These are phyloP conservation scores for Serendipita sp. DNA, from an alignment of 1,284 basidiomycete species.

Conservation along the genomic window DNA sequence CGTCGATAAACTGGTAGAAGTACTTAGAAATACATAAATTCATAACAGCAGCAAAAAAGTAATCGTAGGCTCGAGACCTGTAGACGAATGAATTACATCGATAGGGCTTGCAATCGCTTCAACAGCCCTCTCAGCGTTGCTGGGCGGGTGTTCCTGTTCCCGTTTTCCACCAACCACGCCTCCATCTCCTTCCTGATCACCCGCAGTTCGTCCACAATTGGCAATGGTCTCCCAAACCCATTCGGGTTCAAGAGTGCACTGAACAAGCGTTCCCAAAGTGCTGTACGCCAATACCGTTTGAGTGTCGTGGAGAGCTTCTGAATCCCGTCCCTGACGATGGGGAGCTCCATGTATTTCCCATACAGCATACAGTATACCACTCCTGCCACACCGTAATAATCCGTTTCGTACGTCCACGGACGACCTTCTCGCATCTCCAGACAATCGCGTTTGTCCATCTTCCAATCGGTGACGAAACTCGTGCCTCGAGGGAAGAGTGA, in stretches of 20 bases:
- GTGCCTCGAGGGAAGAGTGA: conserved; percentile 64
- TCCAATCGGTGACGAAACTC: conserved; percentile 79
- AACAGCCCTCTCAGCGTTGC: neutral
- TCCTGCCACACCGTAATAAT: conserved; percentile 89
- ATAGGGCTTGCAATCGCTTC: conserved; percentile 2
- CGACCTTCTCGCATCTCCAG: conserved; percentile 70
- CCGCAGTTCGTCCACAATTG: conserved; percentile 55
- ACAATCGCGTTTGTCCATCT: conserved; percentile 78
- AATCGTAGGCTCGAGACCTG: no score
- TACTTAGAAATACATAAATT: neutral
- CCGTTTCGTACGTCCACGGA: conserved; percentile 88
- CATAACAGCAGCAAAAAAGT: neutral
- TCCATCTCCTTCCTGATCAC: conserved; percentile 71
- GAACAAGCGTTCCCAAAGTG: conserved; percentile 77
- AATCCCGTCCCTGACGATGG: conserved; percentile 23
- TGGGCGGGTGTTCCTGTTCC: conserved; percentile 25
- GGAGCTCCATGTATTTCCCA: conserved; percentile 77
- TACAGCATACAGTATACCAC: conserved; percentile 93
- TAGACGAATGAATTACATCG: neutral
- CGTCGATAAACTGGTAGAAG: neutral
- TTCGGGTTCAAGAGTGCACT: conserved; percentile 76
- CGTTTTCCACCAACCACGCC: conserved; percentile 54
- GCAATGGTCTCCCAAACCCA: conserved; percentile 38
- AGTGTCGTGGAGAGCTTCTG: conserved; percentile 65
- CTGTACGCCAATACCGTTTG: conserved; percentile 91